Evolutionary conservation across 305 asterid genomes (phyloP).

Genomic region (Striga hermonthica): DNA sequence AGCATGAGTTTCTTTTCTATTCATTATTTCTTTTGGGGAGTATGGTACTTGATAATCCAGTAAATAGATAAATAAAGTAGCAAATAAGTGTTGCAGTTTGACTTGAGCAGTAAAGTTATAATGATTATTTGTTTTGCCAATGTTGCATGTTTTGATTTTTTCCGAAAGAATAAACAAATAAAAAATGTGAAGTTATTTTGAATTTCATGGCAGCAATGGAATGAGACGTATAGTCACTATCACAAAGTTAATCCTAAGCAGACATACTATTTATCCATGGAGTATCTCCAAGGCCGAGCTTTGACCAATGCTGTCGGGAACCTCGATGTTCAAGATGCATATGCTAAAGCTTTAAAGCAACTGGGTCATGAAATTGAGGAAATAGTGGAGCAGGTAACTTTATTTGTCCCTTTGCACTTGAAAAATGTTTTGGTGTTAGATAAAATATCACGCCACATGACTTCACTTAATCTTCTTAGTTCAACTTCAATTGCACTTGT

Average conservation of each 20-base stretch:
- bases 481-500: conserved; percentile 8
- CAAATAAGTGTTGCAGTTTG: not conserved
- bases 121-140: conserved; percentile 21
- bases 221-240: conserved; percentile 81
- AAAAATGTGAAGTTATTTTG: conserved; percentile 16
- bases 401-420: conserved; percentile 27
- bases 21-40: not conserved
- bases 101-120: conserved; percentile 11
- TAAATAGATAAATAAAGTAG: not conserved
- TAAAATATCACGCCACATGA: not conserved
- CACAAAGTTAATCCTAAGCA: conserved; percentile 94
- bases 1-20: not conserved
- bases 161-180: no score
- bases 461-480: not conserved
- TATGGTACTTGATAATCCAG: not conserved
- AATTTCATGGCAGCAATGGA: conserved; percentile 77
- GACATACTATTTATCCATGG: conserved; percentile 97
- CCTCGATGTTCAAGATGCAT: conserved; percentile 76
- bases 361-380: conserved; percentile 88
- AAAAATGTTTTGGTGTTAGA: conserved; percentile 18
- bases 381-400: conserved; percentile 79
- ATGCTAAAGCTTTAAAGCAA: conserved; percentile 81
- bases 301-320: conserved; percentile 96
- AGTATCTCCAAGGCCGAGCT: conserved; percentile 98
- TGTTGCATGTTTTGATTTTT: conserved; percentile 15